A percentile compares a stretch with the other conserved stretches of the same genome.
These are phyloP conservation scores for Narthecium ossifragum DNA, from an alignment of 106 monocot genomes.

Conservation along the genomic window DNA sequence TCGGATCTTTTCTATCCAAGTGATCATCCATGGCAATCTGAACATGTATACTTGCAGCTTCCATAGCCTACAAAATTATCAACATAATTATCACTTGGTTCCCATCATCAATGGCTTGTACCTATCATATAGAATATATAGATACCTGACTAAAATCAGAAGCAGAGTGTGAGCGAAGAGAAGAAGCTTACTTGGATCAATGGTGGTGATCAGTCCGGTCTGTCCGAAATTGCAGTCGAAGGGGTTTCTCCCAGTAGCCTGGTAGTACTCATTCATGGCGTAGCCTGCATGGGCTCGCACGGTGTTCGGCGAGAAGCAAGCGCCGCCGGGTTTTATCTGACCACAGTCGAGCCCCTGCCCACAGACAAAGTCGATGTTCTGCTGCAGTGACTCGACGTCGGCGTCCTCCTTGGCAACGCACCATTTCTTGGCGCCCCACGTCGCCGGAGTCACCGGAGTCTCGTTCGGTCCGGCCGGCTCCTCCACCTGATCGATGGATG, in stretches of 20 bases:
- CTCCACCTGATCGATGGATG: too few relatives aligned
- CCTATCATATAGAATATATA: too few relatives aligned
- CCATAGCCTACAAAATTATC: constrained; percentile 19
- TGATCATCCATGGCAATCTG: too few relatives aligned
- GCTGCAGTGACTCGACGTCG: constrained; percentile 5
- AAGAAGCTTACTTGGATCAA: constrained; percentile 20
- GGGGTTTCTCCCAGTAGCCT: constrained; percentile 2
- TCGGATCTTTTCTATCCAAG: too few relatives aligned
- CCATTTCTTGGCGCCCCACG: background rate
- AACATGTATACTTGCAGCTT: constrained; percentile 12
- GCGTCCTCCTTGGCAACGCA: constrained; percentile 13
- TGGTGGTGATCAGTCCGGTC: constrained; percentile 5
- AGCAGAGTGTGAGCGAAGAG: too few relatives aligned
- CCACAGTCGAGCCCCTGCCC: constrained; percentile 15
- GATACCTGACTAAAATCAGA: too few relatives aligned
- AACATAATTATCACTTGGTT: too few relatives aligned
- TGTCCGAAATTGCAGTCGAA: constrained; percentile 14
- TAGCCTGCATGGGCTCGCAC: constrained; percentile 9
- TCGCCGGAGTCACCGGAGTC: background rate
- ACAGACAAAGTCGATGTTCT: constrained; percentile 25
- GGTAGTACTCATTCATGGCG: constrained; percentile 25
- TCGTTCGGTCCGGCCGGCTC: background rate
- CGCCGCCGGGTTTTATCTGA: constrained; percentile 11
- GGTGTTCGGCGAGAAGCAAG: constrained; percentile 13
- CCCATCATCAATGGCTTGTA: too few relatives aligned